Conservation (phyloP, 2,329 filamentous ascomycete genomes). For the Podosphaera aphanis region DNA sequence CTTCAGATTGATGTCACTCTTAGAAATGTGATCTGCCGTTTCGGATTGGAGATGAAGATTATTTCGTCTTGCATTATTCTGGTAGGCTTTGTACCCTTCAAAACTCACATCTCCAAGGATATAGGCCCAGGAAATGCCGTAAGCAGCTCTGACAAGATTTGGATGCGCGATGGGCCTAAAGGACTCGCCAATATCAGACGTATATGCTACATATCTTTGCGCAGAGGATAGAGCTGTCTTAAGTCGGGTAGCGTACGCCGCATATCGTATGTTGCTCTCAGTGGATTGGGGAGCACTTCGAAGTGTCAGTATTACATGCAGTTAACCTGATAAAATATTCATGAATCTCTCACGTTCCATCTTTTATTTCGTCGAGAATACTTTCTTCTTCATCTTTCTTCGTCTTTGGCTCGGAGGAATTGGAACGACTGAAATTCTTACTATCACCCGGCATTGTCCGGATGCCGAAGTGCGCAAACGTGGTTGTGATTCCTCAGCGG, state of each 20-base stretch:
- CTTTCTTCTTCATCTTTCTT: conserved; percentile 38
- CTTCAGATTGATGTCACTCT: conserved; percentile 14
- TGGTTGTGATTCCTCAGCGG: neutral
- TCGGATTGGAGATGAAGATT: conserved; percentile 35
- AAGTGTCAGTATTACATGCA: conserved; percentile 1
- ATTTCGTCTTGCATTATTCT: conserved; percentile 55
- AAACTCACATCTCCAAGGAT: conserved; percentile 73
- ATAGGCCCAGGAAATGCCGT: conserved; percentile 82
- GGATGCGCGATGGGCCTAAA: conserved; percentile 87
- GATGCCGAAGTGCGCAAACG: neutral
- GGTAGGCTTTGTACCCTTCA: conserved; percentile 88
- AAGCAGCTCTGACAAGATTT: conserved; percentile 55
- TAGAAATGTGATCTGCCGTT: conserved; percentile 12
- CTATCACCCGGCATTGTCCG: neutral
- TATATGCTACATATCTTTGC: conserved; percentile 93
- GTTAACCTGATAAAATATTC: neutral
- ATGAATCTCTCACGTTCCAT: conserved; percentile 44
- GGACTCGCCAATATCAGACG: conserved; percentile 84
- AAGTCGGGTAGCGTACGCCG: conserved; percentile 67
- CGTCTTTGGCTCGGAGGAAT: neutral
- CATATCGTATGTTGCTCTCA: conserved; percentile 69
- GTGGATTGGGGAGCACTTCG: conserved; percentile 51
- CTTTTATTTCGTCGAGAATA: conserved; percentile 54
- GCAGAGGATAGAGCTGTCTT: conserved; percentile 73
- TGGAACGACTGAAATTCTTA: neutral